A percentile compares a stretch with the other conserved stretches of the same genome.
These are phyloP conservation scores for Pestalotiopsis sp. DNA, from an alignment of 2,329 filamentous ascomycete species.

Conservation along the genomic window DNA sequence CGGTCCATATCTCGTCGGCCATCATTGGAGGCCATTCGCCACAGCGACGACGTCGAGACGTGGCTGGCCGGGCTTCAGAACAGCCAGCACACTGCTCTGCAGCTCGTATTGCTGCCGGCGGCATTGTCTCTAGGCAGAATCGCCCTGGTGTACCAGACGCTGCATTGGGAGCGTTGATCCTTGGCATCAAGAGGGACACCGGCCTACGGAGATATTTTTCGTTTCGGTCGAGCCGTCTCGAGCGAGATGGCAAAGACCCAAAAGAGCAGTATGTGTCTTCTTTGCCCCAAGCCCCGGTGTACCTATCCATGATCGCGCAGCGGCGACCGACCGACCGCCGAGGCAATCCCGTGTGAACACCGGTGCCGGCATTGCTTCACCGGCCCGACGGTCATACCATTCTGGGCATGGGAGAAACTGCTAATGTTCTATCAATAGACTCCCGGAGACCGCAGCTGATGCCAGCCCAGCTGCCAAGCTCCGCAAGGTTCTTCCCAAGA, in stretches of 20 bases:
- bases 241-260: constrained; percentile 4
- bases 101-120: not conserved
- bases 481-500: constrained; percentile 33
- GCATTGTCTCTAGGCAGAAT: not conserved
- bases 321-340: no score
- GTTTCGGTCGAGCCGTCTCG: constrained; percentile 1
- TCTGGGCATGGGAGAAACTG: not conserved
- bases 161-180: not conserved
- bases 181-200: not conserved
- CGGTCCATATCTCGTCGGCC: not conserved
- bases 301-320: not conserved
- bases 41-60: not conserved
- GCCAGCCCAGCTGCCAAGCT: constrained; percentile 17
- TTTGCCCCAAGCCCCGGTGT: not conserved
- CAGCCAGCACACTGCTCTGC: not conserved
- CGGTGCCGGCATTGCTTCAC: no score
- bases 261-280: constrained; percentile 11
- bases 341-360: no score
- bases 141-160: not conserved
- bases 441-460: not conserved
- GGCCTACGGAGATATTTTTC: constrained; percentile 10
- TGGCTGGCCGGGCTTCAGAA: not conserved
- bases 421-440: not conserved
- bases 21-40: not conserved
- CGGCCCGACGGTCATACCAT: not conserved